Evolutionary conservation across 768 basidiomycete genomes (phyloP).

Genomic region (Steccherinum ochraceum): DNA sequence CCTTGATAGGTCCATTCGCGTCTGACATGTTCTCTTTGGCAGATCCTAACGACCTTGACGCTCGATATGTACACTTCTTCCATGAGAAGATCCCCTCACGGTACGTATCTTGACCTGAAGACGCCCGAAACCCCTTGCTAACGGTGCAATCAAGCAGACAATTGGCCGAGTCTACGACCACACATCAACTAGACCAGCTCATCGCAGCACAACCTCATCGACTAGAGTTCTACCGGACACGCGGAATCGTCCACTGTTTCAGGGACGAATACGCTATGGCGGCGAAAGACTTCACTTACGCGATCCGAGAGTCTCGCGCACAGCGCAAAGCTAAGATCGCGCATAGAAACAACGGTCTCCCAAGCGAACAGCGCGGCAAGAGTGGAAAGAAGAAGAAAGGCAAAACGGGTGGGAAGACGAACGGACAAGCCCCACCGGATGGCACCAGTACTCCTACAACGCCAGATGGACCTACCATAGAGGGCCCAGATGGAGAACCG

Average conservation of each 20-base stretch:
- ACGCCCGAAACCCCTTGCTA: slow-evolving; percentile 9
- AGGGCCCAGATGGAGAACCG: slow-evolving; percentile 45
- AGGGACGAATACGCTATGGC: slow-evolving; percentile 75
- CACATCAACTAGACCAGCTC: slow-evolving; percentile 72
- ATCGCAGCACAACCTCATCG: slow-evolving; percentile 68
- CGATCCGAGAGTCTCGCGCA: slow-evolving; percentile 70
- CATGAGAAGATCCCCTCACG: slow-evolving; percentile 93
- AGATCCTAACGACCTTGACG: slow-evolving; percentile 77
- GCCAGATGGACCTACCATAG: slow-evolving; percentile 32
- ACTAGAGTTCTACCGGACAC: slow-evolving; percentile 80
- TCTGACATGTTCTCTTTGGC: background rate
- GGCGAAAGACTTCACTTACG: slow-evolving; percentile 74
- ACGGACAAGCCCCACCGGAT: slow-evolving; percentile 62
- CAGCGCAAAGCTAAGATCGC: slow-evolving; percentile 56
- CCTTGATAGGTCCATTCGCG: background rate
- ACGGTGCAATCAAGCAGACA: slow-evolving; percentile 44
- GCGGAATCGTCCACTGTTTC: slow-evolving; percentile 89
- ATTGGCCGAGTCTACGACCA: slow-evolving; percentile 78
- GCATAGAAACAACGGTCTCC: slow-evolving; percentile 40
- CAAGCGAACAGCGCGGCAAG: slow-evolving; percentile 32
- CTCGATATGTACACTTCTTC: slow-evolving; percentile 89
- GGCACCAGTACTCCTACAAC: slow-evolving; percentile 46
- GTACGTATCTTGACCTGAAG: slow-evolving; percentile 35
- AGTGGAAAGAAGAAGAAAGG: slow-evolving; percentile 52
- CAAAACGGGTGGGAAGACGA: slow-evolving; percentile 33